Evolutionary conservation across 768 basidiomycete genomes (phyloP).

Genomic region (Amanita thiersii): DNA sequence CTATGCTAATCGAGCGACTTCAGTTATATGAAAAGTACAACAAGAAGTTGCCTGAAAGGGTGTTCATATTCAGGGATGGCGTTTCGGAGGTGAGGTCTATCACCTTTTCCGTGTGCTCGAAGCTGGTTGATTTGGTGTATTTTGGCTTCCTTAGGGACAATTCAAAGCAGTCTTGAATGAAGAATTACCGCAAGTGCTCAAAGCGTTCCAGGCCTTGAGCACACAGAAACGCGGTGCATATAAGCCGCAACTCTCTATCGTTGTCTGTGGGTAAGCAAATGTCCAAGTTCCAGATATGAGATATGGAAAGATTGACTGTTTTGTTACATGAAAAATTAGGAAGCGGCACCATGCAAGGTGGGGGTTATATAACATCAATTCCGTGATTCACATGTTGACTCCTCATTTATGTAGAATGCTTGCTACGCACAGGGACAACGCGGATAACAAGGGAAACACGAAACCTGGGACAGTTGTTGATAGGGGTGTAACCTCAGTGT

Average conservation of each 20-base stretch:
- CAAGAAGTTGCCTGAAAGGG: conserved; percentile 51
- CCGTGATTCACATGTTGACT: conserved; percentile 6
- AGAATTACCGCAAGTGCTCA: conserved; percentile 55
- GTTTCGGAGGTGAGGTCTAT: conserved; percentile 61
- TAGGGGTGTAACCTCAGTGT: conserved; percentile 67
- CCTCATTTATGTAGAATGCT: conserved; percentile 35
- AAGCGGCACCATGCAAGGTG: conserved; percentile 63
- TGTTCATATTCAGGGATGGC: conserved; percentile 74
- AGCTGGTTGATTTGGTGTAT: conserved; percentile 4
- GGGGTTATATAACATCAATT: conserved; percentile 17
- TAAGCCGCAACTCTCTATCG: conserved; percentile 56
- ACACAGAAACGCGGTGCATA: conserved; percentile 30
- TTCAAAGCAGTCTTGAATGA: conserved; percentile 50
- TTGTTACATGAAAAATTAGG: too few relatives aligned
- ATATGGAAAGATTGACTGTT: too few relatives aligned
- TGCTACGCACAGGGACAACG: conserved; percentile 38
- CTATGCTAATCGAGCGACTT: conserved; percentile 70
- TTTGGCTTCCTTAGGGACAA: conserved; percentile 48
- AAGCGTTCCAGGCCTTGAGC: conserved; percentile 48
- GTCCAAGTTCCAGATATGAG: too few relatives aligned
- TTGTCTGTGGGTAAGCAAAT: conserved; percentile 61
- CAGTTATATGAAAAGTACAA: conserved; percentile 47
- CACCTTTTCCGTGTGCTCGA: background rate
- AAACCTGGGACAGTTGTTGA: conserved; percentile 77
- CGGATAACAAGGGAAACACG: conserved; percentile 67